Evolutionary conservation across 2,329 filamentous ascomycete species (phyloP), one percentile per base, ranked within the genome.

Genomic region (Colletotrichum sp.): DNA sequence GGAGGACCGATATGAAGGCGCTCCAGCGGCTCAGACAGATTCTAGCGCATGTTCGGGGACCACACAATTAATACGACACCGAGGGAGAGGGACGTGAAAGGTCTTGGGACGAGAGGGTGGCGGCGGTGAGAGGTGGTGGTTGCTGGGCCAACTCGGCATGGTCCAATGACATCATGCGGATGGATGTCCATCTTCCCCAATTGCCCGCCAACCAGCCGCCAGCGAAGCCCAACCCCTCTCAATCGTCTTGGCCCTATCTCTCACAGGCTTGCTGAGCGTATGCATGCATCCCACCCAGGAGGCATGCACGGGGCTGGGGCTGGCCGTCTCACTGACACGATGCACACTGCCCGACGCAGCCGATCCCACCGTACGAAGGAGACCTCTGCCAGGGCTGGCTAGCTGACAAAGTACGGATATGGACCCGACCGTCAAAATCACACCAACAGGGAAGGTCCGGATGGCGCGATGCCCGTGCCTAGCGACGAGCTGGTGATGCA

Each of bases 1-100:
- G 32, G 43, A 48, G 43, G 57, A 48, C 30, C 12, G 79, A 81
- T 63, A 79, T 80, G 18, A 82, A 77, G 64, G 84, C 85, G 7
- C 79, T 86, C 55, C 78, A 79, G 61, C 81, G 85, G 21, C 78
- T 87, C 26, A 80, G 82, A 68, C 84, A 85, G 67, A 82, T 87
- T 52, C 77, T 87, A 36, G 81, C 82, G 30, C 85, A 87, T 72
- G 77, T 87, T 12, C 81, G 84, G 59, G 84, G 30, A 60, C 57
- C 26, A 32, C 13, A 18, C 55, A 15, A 15, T 32, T 61, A 59
- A 26, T 26, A 59, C 43, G 43, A 52, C n/a, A 52, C n/a, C n/a
- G 43, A 52, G 10, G n/a, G 43, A 52, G 43, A 52, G 43, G 43
- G n/a, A 21, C 43, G 43, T 48, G n/a, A n/a, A 43, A 43, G 39